Evolutionary conservation across 2,329 filamentous ascomycete species (phyloP).

Genomic region (Penicillium sp.): DNA sequence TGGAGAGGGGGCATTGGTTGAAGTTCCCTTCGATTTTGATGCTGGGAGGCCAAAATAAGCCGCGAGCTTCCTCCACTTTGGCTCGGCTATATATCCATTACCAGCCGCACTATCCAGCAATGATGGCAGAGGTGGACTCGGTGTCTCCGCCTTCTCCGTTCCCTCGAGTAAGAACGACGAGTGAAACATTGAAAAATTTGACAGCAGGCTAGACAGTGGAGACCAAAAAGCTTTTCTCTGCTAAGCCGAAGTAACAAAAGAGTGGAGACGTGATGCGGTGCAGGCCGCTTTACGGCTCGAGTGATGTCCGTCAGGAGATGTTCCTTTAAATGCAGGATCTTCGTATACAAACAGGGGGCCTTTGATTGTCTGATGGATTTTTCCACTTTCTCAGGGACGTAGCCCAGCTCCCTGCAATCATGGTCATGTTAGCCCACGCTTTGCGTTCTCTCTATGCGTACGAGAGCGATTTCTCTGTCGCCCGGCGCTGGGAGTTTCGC

Average conservation of each 20-base stretch:
- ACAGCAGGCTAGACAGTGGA: not conserved
- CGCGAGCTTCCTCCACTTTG: constrained; percentile 3
- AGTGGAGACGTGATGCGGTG: constrained; percentile 10
- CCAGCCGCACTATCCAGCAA: not conserved
- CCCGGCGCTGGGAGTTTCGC: constrained; percentile 22
- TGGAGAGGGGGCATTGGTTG: constrained; percentile 1
- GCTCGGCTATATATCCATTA: not conserved
- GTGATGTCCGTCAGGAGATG: not conserved
- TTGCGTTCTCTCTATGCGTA: constrained; percentile 15
- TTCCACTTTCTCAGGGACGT: not conserved
- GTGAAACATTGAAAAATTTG: not conserved
- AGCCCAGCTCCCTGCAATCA: constrained; percentile 1
- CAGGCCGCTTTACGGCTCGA: constrained; percentile 3
- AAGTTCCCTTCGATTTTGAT: not conserved
- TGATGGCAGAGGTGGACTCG: not conserved
- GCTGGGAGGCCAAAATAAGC: not conserved
- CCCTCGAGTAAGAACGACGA: not conserved
- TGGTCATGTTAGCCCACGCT: constrained; percentile 16
- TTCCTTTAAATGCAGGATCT: not conserved
- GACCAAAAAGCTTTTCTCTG: not conserved
- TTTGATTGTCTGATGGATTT: not conserved
- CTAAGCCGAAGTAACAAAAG: not conserved
- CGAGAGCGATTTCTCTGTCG: constrained; percentile 12
- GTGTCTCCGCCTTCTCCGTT: constrained; percentile 1
- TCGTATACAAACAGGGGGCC: constrained; percentile 5